Evolutionary conservation across 225 moss, liverwort and hornwort genomes (phyloP), one percentile per base, ranked within the genome.

Genomic region (Antitrichia curtipendula): DNA sequence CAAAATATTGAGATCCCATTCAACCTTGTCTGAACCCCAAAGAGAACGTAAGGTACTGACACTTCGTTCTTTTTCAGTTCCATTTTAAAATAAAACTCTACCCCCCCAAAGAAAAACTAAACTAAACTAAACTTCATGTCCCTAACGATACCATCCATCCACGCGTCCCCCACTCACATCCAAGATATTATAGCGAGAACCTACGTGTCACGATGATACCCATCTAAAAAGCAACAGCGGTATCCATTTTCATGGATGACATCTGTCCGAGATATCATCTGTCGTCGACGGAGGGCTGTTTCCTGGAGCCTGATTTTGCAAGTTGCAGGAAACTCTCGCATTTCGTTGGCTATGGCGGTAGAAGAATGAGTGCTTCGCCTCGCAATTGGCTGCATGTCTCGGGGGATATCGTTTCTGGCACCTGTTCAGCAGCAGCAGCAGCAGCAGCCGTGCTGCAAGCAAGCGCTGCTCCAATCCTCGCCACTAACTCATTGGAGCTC

Each of bases 341-440:
- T 59, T 54, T 89, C 86, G 90, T 85, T 72, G 85, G 87, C 91
- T 85, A 78, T 85, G 87, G 91, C 78, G 85, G 84, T 78, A 85
- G 70, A 36, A 3, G 72, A 85, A 58, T 85, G 61, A 74, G 49
- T 31, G 63, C 65, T n/a, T 27, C 52, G 29, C 69, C 19, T 87
- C 16, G 27, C 82, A 60, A 64, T 66, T 54, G 78, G 85, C 61
- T 86, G 87, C 87, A 89, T 88, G 89, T 21, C 79, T 47, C 16
- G 12, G 40, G 72, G 69, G 38, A 75, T 70, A 87, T 66, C 66
- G n/a, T n/a, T n/a, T 38, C 80, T 82, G 86, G 87, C 77, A 64
- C 72, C 12, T 85, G 75, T 3, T 27, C 25, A 18, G 80, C 34
- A 31, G 21, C 62, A 63, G 43, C 71, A 41, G 25, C 69, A 72